Evolutionary conservation across 306 rosid genomes (phyloP).

Genomic region (Rosa rugosa): DNA sequence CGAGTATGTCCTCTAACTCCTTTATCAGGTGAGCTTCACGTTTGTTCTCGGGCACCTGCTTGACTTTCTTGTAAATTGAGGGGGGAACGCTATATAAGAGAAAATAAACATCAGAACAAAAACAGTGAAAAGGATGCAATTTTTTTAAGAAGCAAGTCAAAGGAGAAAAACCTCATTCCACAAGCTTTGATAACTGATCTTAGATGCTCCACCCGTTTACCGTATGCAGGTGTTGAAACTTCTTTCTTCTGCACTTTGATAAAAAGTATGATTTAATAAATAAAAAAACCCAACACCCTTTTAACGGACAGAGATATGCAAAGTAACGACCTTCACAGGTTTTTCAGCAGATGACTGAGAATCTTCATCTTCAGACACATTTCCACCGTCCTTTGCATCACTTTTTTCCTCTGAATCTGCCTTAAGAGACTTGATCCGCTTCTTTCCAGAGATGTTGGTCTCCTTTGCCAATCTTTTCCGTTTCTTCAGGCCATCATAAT

Average conservation of each 20-base stretch:
- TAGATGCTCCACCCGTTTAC: slow-evolving; percentile 84
- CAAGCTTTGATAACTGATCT: slow-evolving; percentile 91
- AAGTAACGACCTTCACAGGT: slow-evolving; percentile 55
- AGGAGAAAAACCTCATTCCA: slow-evolving; percentile 78
- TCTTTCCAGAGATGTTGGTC: slow-evolving; percentile 49
- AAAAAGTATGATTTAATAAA: slow-evolving; percentile 17
- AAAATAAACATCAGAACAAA: slow-evolving; percentile 29
- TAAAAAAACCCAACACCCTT: slow-evolving; percentile 18
- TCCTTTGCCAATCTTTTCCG: slow-evolving; percentile 61
- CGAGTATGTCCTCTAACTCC: slow-evolving; percentile 83
- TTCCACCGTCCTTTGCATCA: slow-evolving; percentile 54
- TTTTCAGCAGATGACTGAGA: slow-evolving; percentile 71
- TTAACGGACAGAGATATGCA: slow-evolving; percentile 4
- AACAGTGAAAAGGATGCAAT: slow-evolving; percentile 26
- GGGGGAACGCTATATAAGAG: slow-evolving; percentile 74
- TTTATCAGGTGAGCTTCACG: slow-evolving; percentile 76
- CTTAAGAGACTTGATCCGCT: slow-evolving; percentile 51
- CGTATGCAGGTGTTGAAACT: slow-evolving; percentile 68
- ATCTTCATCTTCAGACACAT: slow-evolving; percentile 70
- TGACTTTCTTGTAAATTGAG: slow-evolving; percentile 71
- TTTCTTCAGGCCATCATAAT: slow-evolving; percentile 49
- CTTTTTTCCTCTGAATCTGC: slow-evolving; percentile 43
- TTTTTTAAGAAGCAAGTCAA: slow-evolving; percentile 21
- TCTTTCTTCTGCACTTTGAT: slow-evolving; percentile 69
- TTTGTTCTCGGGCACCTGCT: slow-evolving; percentile 82